Conservation (phyloP, 2,329 filamentous ascomycete genomes). For the Ceratocystis alfenasii region DNA sequence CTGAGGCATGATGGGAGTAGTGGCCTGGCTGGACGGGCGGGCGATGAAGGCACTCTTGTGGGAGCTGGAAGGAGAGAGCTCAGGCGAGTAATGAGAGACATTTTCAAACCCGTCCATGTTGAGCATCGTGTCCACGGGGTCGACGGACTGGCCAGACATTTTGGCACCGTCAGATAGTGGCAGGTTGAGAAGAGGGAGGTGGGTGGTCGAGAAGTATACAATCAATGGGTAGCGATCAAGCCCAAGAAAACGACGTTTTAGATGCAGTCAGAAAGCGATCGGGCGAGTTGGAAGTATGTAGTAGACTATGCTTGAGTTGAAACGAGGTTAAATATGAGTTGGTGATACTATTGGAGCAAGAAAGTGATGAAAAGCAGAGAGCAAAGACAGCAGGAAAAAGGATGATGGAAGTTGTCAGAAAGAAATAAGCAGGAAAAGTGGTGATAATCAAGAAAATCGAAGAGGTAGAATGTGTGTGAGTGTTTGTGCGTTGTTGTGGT, state of each 20-base stretch:
- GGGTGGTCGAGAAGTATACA: background rate
- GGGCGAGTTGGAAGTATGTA: background rate
- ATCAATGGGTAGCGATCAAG: too few relatives aligned
- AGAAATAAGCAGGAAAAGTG: slow-evolving; percentile 10
- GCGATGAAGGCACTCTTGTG: slow-evolving; percentile 42
- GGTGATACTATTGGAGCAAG: slow-evolving; percentile 5
- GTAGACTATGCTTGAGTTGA: background rate
- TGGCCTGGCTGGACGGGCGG: slow-evolving; percentile 41
- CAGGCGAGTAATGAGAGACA: slow-evolving; percentile 47
- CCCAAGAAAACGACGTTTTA: background rate
- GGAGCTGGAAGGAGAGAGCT: slow-evolving; percentile 43
- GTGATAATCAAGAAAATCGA: slow-evolving; percentile 7
- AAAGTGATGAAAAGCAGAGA: background rate
- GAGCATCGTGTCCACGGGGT: slow-evolving; percentile 46
- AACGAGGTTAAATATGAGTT: background rate
- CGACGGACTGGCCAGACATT: slow-evolving; percentile 34
- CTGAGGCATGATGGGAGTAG: slow-evolving; percentile 43
- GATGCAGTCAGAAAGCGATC: slow-evolving; percentile 3
- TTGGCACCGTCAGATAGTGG: background rate
- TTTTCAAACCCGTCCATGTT: slow-evolving; percentile 53
- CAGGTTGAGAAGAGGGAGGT: background rate
- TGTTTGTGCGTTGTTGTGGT: too few relatives aligned
- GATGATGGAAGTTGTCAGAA: background rate
- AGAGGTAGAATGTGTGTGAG: background rate
- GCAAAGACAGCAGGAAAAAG: background rate